Evolutionary conservation across 352 stramenopile genomes (phyloP).

Genomic region (Globisporangium polare): DNA sequence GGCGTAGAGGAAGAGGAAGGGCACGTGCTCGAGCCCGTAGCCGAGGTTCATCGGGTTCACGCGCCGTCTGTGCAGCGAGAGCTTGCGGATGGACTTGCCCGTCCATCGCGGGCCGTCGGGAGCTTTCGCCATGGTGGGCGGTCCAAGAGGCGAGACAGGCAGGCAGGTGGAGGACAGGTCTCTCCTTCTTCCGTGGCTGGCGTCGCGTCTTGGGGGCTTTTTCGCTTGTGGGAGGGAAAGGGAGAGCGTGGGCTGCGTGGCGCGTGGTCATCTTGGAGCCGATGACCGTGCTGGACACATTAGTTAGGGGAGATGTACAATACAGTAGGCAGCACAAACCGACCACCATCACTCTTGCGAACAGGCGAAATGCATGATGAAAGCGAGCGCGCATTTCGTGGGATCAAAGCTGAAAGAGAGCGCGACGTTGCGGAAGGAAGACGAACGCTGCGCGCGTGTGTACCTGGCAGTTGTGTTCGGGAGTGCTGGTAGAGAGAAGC

Average conservation of each 20-base stretch:
- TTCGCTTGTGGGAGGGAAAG: constrained; percentile 6
- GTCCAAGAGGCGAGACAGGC: background rate
- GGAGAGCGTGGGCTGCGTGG: background rate
- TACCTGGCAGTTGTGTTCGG: background rate
- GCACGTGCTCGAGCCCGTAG: constrained; percentile 69
- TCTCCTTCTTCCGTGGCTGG: background rate
- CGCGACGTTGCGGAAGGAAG: background rate
- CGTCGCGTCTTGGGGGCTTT: background rate
- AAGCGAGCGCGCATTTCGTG: background rate
- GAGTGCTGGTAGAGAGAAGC: background rate
- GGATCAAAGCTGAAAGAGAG: background rate
- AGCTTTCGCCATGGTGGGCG: constrained; percentile 18
- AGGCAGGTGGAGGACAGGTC: background rate
- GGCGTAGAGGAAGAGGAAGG: constrained; percentile 65
- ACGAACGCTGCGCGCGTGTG: background rate
- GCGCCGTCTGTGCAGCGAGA: constrained; percentile 59
- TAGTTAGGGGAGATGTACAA: background rate
- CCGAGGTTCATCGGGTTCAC: constrained; percentile 50
- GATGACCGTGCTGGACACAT: background rate
- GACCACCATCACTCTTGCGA: constrained; percentile 6
- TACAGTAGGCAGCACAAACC: background rate
- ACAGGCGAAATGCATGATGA: too few species aligned
- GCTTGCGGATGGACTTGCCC: constrained; percentile 61
- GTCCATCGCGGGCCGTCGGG: constrained; percentile 48
- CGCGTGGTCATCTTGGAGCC: background rate